Base-by-base conservation (phyloP, 495 filamentous ascomycete species). In the Penicillium cinerascens region DNA sequence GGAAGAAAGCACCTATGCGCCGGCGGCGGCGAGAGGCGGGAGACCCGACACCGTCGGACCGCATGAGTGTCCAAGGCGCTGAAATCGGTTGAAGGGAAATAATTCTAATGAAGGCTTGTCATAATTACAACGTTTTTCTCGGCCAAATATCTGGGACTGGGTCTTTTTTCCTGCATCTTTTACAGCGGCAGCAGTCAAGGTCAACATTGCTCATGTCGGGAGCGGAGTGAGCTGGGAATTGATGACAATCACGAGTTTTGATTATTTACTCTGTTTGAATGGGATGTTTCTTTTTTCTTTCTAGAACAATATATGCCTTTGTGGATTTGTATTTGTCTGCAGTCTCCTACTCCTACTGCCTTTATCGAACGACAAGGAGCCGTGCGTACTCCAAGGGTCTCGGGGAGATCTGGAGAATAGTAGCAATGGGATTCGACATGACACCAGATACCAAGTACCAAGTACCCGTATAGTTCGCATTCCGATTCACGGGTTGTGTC, bases 1-100 rank as follows among this genome's bases (percentile, higher is more conserved):
- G 77, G 57, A 81, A 79, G 58, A 80, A 79, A 58, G 75, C 77
- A 0, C 73, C 77, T 10, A 76, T 80, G 68, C 68, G 78, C 39
- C 72, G 72, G 51, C 71, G 78, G 44, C 68, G 75, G 47, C 67
- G 56, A 51, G 62, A 64, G 45, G 58, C 51, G 20, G 49, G 44
- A 33, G 47, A 54, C 18, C 20, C 51, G 41, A 38, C 59, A 9
- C 36, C 59, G 20, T 52, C 68, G 10, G 65, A 74, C 42, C 71
- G 63, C 18, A 73, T 67, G 67, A 68, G 64, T 43, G 66, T 69
- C 36, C 71, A 73, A 46, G 67, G 63, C 25, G 68, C 59, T 29
- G 64, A 69, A 17, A 65, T 60, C 29, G 65, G 56, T 33, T 68
- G 50, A 57, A 29, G 7, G 33, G 27, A 9, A 27, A 3, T 27